Conservation (phyloP, 1,139 yeast genomes). For the Casaregolazyma suthepensis region DNA sequence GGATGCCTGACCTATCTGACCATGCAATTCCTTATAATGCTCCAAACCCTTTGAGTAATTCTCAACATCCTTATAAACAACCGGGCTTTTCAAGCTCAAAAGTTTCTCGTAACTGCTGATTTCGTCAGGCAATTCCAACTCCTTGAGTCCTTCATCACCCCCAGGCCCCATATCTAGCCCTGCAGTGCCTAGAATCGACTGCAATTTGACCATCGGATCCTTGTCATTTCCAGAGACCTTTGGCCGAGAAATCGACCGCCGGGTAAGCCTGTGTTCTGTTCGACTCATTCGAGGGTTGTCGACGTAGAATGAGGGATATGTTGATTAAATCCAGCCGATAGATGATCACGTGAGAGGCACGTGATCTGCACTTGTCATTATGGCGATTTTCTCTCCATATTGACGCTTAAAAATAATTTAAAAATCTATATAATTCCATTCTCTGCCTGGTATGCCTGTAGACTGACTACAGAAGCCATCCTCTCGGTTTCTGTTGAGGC, state of each 20-base stretch:
- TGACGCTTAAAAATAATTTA: too few species aligned
- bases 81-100: neutral
- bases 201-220: conserved; percentile 12
- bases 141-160: conserved; percentile 9
- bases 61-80: conserved; percentile 5
- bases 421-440: too few species aligned
- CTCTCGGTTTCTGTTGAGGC: too few species aligned
- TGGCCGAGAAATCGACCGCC: conserved; percentile 10
- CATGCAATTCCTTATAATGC: conserved; percentile 35
- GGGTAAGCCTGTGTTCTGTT: neutral
- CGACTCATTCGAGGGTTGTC: neutral
- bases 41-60: conserved; percentile 22
- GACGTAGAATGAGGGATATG: neutral
- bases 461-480: too few species aligned
- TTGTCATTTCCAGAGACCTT: conserved; percentile 1
- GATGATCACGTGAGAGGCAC: neutral
- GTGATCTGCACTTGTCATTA: too few species aligned
- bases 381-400: too few species aligned
- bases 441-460: too few species aligned
- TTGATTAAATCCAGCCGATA: neutral
- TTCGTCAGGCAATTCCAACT: conserved; percentile 11
- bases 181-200: conserved; percentile 16
- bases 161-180: conserved; percentile 17
- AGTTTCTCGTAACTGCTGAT: conserved; percentile 5
- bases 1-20: conserved; percentile 37